A percentile compares a stretch with the other conserved stretches of the same genome.
Conservation (phyloP, 768 basidiomycete species). For the Boletus rubroflammeus region DNA sequence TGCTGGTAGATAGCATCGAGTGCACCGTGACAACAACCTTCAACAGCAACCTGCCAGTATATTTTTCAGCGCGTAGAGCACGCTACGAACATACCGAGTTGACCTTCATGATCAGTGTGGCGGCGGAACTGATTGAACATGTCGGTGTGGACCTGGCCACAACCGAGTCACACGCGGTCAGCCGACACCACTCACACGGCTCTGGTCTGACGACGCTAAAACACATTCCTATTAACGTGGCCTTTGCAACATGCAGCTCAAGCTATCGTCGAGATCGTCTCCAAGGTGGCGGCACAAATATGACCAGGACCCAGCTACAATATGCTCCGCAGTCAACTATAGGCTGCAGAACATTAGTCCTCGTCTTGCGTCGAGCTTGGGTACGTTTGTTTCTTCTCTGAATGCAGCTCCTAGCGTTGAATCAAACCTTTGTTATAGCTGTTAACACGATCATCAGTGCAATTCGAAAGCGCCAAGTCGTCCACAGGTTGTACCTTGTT, state of each 20-base stretch:
- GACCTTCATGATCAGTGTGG: slow-evolving; percentile 25
- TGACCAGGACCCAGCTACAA: slow-evolving; percentile 28
- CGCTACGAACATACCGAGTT: neutral
- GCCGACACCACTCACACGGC: slow-evolving; percentile 2
- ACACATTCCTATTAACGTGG: neutral
- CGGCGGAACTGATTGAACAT: no score
- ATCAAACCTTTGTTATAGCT: slow-evolving; percentile 33
- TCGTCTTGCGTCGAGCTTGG: slow-evolving; percentile 28
- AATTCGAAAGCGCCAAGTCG: slow-evolving; percentile 43
- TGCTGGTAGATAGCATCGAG: slow-evolving; percentile 84
- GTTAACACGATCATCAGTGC: slow-evolving; percentile 46
- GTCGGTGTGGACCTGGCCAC: neutral
- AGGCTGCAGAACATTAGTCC: slow-evolving; percentile 27
- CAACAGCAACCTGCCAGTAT: slow-evolving; percentile 66
- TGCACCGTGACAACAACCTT: slow-evolving; percentile 95
- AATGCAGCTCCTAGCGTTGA: neutral
- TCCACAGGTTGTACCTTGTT: slow-evolving; percentile 53
- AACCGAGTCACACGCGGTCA: slow-evolving; percentile 16
- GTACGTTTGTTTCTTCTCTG: slow-evolving; percentile 11
- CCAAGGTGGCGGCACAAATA: slow-evolving; percentile 26
- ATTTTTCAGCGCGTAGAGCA: neutral
- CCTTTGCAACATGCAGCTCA: slow-evolving; percentile 24
- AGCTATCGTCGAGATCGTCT: slow-evolving; percentile 15
- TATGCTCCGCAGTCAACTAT: slow-evolving; percentile 23
- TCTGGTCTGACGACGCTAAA: neutral